phyloP scores from a whole-genome alignment of 805 yeast species.

The Wickerhamomyces bisporus region DNA sequence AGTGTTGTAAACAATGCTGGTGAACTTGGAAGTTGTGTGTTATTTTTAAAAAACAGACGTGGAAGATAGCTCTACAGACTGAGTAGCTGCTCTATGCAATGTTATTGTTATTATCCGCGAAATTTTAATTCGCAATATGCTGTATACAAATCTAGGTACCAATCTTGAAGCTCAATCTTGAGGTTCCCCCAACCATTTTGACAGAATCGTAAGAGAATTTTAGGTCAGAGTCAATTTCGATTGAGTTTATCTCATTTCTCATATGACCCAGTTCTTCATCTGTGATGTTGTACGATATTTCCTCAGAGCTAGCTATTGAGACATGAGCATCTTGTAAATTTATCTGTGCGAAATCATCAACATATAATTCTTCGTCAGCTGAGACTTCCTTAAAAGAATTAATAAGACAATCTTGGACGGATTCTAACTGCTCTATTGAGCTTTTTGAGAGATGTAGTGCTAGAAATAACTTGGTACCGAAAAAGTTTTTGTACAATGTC shows the following conservation, averaged over 20 bases:
- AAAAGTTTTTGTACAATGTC: slow-evolving; percentile 1
- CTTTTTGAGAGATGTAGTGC: slow-evolving; percentile 1
- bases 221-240: background rate
- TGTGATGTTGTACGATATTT: background rate
- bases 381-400: slow-evolving; percentile 1
- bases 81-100: too few relatives aligned
- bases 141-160: too few relatives aligned
- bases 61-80: too few relatives aligned
- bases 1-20: too few relatives aligned
- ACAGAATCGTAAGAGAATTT: background rate
- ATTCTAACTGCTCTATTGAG: background rate
- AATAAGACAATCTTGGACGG: background rate
- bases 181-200: background rate
- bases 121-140: too few relatives aligned
- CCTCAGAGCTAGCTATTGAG: background rate
- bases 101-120: too few relatives aligned
- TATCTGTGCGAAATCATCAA: background rate
- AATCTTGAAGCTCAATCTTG: background rate
- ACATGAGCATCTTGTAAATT: background rate
- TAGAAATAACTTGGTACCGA: slow-evolving; percentile 4
- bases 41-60: too few relatives aligned
- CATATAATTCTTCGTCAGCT: background rate
- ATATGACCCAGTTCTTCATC: background rate
- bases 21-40: too few relatives aligned
- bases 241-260: background rate